phyloP scores from a whole-genome alignment of 352 stramenopile species.

The Phytophthora crassamura region DNA sequence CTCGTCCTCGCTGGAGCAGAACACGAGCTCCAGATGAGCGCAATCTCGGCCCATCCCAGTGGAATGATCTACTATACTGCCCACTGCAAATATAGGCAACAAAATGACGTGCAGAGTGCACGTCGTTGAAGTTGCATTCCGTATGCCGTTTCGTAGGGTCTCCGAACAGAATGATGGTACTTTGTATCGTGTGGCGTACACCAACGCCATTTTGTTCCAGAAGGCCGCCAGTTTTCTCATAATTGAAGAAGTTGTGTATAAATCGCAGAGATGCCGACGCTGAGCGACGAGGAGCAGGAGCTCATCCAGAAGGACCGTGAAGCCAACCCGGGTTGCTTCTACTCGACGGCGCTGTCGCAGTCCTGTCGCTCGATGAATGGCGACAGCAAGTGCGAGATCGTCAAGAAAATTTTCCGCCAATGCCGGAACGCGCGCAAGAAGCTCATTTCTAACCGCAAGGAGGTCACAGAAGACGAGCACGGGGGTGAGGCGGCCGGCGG shows the following conservation, averaged over 20 bases:
- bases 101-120: slow-evolving; percentile 20
- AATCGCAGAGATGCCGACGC: slow-evolving; percentile 51
- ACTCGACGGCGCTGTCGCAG: slow-evolving; percentile 81
- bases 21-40: slow-evolving; percentile 41
- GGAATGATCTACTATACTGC: neutral
- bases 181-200: slow-evolving; percentile 22
- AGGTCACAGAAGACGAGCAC: slow-evolving; percentile 81
- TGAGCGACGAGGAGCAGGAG: slow-evolving; percentile 75
- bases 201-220: slow-evolving; percentile 23
- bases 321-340: slow-evolving; percentile 79
- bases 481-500: slow-evolving; percentile 46
- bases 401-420: slow-evolving; percentile 89
- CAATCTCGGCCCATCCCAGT: slow-evolving; percentile 1
- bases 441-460: slow-evolving; percentile 80
- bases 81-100: slow-evolving; percentile 2
- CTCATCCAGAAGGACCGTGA: slow-evolving; percentile 79
- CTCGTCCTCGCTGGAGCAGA: slow-evolving; percentile 48
- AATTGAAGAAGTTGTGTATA: slow-evolving; percentile 12
- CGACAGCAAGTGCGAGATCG: slow-evolving; percentile 86
- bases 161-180: slow-evolving; percentile 20
- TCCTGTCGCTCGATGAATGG: slow-evolving; percentile 83
- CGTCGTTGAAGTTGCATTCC: slow-evolving; percentile 17
- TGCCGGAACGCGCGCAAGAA: slow-evolving; percentile 76
- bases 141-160: slow-evolving; percentile 12
- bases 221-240: slow-evolving; percentile 13